Percentiles rank a stretch among this genome's conserved stretches.
phyloP scores from a whole-genome alignment of 2,329 filamentous ascomycete genomes.

The Neospermospora avenae region DNA sequence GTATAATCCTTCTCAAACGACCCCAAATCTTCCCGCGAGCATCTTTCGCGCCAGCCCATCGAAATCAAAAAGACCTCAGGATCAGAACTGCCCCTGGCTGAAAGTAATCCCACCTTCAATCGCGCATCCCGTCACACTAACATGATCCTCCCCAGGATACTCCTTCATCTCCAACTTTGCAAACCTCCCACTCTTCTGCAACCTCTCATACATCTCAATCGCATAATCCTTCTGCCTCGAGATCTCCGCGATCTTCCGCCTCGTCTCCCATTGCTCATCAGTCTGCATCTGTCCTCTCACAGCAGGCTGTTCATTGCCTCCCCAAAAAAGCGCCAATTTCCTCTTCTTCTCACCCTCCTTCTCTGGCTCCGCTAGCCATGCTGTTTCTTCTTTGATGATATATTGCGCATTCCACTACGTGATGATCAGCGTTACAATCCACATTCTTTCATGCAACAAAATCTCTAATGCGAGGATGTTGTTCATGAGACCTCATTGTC shows the following conservation, averaged over 20 bases:
- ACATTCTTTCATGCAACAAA: no score
- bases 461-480: no score
- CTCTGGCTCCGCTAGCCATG: neutral
- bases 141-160: constrained; percentile 5
- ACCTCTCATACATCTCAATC: neutral
- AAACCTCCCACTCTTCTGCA: neutral
- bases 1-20: neutral
- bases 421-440: no score
- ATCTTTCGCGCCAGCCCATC: neutral
- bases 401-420: constrained; percentile 2
- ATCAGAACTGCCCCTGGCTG: neutral
- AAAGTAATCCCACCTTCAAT: neutral
- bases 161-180: neutral
- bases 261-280: constrained; percentile 2
- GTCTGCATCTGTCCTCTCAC: neutral
- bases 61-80: neutral
- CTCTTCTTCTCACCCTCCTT: neutral
- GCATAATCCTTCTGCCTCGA: neutral
- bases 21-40: neutral
- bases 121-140: constrained; percentile 3
- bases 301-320: constrained; percentile 2
- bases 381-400: neutral
- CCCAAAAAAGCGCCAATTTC: constrained; percentile 4
- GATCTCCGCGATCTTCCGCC: neutral
- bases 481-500: no score